Conservation (phyloP, 2,329 filamentous ascomycete species). For the Xylariaceae sp. region DNA sequence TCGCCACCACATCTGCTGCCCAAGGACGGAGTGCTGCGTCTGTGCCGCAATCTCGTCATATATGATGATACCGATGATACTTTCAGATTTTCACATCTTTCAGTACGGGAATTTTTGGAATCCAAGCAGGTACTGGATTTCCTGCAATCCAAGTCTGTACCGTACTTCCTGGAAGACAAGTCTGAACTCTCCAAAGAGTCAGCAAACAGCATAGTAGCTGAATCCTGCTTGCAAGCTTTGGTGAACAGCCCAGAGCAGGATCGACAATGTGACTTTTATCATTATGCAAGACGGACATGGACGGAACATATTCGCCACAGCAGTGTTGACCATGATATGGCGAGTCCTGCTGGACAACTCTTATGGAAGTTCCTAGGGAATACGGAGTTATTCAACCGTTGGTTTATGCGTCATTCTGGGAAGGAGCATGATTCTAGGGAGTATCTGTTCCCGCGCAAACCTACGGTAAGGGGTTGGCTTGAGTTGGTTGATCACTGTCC, state of each 20-base stretch:
- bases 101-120: slow-evolving; percentile 5
- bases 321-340: not conserved
- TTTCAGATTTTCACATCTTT: slow-evolving; percentile 6
- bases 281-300: not conserved
- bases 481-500: not conserved
- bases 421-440: too few species aligned
- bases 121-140: not conserved
- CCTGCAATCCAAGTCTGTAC: not conserved
- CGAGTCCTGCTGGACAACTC: not conserved
- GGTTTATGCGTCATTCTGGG: not conserved
- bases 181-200: not conserved
- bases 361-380: slow-evolving; percentile 1
- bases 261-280: not conserved
- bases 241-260: not conserved
- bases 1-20: not conserved
- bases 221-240: not conserved
- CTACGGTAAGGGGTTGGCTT: too few species aligned
- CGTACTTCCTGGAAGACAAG: too few species aligned
- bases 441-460: too few species aligned
- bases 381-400: not conserved
- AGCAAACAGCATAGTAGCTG: slow-evolving; percentile 1
- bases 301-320: not conserved
- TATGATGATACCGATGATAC: not conserved
- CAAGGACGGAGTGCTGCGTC: not conserved
- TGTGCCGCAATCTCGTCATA: slow-evolving; percentile 2